Conservation (phyloP, 2,329 filamentous ascomycete genomes). For the Rhynchosporium secalis region DNA sequence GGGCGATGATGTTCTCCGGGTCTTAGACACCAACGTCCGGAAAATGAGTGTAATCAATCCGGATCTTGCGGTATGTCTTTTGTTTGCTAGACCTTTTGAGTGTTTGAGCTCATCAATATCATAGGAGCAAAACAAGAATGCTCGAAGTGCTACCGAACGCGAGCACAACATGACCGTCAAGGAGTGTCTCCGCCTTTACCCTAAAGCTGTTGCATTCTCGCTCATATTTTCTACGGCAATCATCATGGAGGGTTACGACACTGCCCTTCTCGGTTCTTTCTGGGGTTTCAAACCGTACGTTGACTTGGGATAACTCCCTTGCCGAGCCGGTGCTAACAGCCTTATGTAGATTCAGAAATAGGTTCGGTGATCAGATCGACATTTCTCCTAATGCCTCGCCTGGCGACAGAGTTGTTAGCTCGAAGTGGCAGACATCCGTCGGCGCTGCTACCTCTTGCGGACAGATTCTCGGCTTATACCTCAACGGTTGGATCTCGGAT, state of each 20-base stretch:
- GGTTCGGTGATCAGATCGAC: conserved; percentile 16
- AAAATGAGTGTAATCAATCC: conserved; percentile 18
- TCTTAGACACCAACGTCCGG: conserved; percentile 13
- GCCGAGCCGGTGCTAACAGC: neutral
- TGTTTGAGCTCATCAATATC: neutral
- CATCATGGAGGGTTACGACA: conserved; percentile 19
- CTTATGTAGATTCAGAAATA: conserved; percentile 11
- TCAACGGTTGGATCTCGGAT: conserved; percentile 16
- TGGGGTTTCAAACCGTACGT: conserved; percentile 15
- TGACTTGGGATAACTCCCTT: neutral
- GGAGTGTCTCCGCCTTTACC: conserved; percentile 17
- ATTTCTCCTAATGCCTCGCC: conserved; percentile 6
- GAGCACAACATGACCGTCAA: conserved; percentile 19
- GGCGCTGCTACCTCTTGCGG: conserved; percentile 10
- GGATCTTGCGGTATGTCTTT: conserved; percentile 12
- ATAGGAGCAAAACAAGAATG: conserved; percentile 14
- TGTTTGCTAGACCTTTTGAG: neutral
- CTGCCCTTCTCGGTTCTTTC: conserved; percentile 16
- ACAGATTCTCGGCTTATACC: conserved; percentile 13
- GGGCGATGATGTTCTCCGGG: conserved; percentile 11
- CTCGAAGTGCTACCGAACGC: conserved; percentile 12
- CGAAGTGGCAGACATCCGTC: conserved; percentile 17
- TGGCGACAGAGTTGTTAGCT: conserved; percentile 15
- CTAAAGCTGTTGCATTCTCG: conserved; percentile 12
- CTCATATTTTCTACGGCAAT: conserved; percentile 17